A percentile compares a stretch with the other conserved stretches of the same genome.
These are phyloP conservation scores for Ramalina intermedia DNA, from an alignment of 495 filamentous ascomycete species.

Conservation along the genomic window DNA sequence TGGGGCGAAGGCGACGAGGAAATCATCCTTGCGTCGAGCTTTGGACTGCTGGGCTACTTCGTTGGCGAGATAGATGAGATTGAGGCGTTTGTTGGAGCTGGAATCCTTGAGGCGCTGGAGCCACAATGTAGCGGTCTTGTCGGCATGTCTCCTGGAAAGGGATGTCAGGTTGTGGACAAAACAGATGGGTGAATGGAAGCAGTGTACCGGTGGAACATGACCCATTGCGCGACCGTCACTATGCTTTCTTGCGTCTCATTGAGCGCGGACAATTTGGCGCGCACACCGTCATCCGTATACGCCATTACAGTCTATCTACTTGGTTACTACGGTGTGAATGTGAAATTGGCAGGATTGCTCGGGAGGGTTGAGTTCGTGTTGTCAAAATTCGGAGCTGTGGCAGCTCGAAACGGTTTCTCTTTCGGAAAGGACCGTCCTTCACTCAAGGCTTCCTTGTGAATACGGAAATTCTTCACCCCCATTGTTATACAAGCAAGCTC, in stretches of 20 bases:
- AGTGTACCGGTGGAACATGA: constrained; percentile 89
- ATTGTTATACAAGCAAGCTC: too few species aligned
- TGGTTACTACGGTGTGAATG: neutral
- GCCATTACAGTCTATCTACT: constrained; percentile 43
- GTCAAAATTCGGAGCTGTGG: neutral
- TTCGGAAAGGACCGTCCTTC: too few species aligned
- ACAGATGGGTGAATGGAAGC: constrained; percentile 2
- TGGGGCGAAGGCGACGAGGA: constrained; percentile 77
- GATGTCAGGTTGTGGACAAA: constrained; percentile 1
- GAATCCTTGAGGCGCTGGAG: constrained; percentile 76
- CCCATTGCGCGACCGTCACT: constrained; percentile 91
- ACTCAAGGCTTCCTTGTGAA: too few species aligned
- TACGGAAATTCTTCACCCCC: too few species aligned
- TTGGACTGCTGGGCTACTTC: constrained; percentile 94
- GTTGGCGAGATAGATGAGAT: constrained; percentile 89
- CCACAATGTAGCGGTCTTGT: constrained; percentile 80
- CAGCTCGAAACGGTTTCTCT: too few species aligned
- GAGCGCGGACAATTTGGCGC: constrained; percentile 83
- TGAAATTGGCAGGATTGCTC: neutral
- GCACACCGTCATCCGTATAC: constrained; percentile 84
- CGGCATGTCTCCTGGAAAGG: constrained; percentile 62
- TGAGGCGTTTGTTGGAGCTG: constrained; percentile 66
- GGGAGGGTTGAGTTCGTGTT: neutral
- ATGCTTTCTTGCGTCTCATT: constrained; percentile 96
- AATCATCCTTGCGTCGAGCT: constrained; percentile 78